phyloP scores from a whole-genome alignment of 2,329 filamentous ascomycete genomes.

The Dactylonectria estremocensis region DNA sequence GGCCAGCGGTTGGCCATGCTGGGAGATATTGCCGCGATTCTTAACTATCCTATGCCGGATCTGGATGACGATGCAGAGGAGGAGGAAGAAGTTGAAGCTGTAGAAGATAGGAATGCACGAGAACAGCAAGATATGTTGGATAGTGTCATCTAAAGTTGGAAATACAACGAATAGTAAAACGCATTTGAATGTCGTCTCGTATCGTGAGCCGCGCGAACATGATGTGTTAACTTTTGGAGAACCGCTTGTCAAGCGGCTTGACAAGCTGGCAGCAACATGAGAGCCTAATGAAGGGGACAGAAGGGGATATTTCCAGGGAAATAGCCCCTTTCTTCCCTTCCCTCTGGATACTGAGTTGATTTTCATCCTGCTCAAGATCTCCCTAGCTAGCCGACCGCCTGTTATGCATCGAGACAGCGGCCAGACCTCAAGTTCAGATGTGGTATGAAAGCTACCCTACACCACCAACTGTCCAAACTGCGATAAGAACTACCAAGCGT shows the following conservation, averaged over 20 bases:
- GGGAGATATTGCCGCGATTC: constrained; percentile 89
- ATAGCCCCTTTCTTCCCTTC: too few species aligned
- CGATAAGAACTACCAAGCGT: neutral
- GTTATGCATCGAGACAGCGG: too few species aligned
- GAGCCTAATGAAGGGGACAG: too few species aligned
- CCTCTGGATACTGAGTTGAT: too few species aligned
- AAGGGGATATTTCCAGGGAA: too few species aligned
- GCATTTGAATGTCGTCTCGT: neutral
- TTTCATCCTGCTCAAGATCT: too few species aligned
- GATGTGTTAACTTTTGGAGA: too few species aligned
- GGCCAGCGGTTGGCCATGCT: constrained; percentile 87
- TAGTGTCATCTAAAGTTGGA: constrained; percentile 51
- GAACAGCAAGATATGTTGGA: constrained; percentile 38
- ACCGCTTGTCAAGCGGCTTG: too few species aligned
- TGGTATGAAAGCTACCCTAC: constrained; percentile 13
- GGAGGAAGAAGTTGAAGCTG: constrained; percentile 53
- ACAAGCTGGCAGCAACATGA: too few species aligned
- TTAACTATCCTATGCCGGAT: constrained; percentile 90
- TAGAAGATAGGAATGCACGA: constrained; percentile 48
- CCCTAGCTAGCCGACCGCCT: too few species aligned
- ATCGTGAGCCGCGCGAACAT: constrained; percentile 4
- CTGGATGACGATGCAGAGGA: constrained; percentile 79
- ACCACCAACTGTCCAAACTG: neutral
- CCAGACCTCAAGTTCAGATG: too few species aligned
- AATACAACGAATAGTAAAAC: constrained; percentile 30